Base-by-base conservation (phyloP, 768 basidiomycete species). In the Cystobasidium onofrii region DNA sequence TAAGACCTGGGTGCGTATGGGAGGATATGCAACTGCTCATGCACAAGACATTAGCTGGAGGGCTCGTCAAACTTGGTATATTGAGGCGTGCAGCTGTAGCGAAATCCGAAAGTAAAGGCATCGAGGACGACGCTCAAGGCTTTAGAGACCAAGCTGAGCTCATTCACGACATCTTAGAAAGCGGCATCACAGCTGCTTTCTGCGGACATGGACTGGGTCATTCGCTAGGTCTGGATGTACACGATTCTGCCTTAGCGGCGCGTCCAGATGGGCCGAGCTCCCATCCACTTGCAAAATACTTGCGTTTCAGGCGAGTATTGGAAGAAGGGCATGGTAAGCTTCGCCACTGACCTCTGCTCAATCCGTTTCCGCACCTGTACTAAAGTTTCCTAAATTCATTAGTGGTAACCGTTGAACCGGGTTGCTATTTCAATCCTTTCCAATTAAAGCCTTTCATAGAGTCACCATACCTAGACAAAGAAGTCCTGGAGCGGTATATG, bases 1-100 rank as follows among this genome's bases (percentile, higher is more conserved):
- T 90, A 66, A 86, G 85, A 77, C 88, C 92, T 0, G 90, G 89
- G n/a, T 78, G 89, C 1, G 90, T 93, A 80, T 97, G 92, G 92
- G 93, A 97, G 77, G 85, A 85, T 1, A 84, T 95, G 18, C 95
- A 98, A 64, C 83, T 90, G 3, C 84, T 88, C 74, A 91, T 89
- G 76, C 95, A 97, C 80, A 86, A 86, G 52, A 85, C 87, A 2
- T 86, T 96, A n/a, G 86, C 94, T 3, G 84, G 85, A 41, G 89
- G 90, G 17, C 91, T 98, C 83, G 84, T 92, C 78, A 80, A 84
- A 12, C 85, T 97, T 18, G 92, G 92, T 0, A 90, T 98, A 79
- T 92, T 97, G 85, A 88, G 86, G 76, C 82, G 83, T 87, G 78
- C 83, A 86, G 1, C 86, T 86, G 76, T 85, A 87, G 64, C 86